Evolutionary conservation across 441 rosid genomes (phyloP), one percentile per base, ranked within the genome.

Genomic region (Codiaeum variegatum): DNA sequence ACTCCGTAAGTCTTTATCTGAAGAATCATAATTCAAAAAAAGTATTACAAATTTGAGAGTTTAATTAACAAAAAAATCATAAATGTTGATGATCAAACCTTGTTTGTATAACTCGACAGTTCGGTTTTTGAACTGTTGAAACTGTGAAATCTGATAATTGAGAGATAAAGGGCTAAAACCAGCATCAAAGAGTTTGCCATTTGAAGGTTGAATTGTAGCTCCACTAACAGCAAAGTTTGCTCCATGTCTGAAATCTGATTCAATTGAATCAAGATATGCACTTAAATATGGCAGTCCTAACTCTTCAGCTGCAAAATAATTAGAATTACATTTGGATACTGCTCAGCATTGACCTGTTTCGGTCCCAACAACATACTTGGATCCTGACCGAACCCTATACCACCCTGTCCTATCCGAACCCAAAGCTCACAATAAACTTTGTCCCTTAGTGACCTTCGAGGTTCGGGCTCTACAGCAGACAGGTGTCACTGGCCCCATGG

Each of bases 211-310:
- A 55, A 54, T 69, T 1, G 72, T 69, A 34, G 62, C 26, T 40
- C 73, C 65, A 40, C 54, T 58, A 6, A 18, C 64, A 24, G 73
- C 73, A 56, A 70, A 70, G 28, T 70, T 70, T 11, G 54, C 55
- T 26, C 73, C 73, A 40, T 58, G 49, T 70, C 4, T 28, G 51
- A 70, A 56, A 42, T 70, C 40, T 56, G 65, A 19, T 58, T 31
- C 55, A 9, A 58, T 24, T 1, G 65, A 40, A 40, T 70, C 73
- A 19, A 70, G 64, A 58, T 70, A 70, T 26, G 65, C 65, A 26
- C 52, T 70, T 32, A 70, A 16, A 26, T 70, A 70, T 56, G 73
- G 73, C 18, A 58, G n/a, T 18, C 65, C 54, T 19, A 56, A 58
- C 26, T 70, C 12, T 26, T 58, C 73, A 40, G 65, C 65, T 58